These are phyloP conservation scores for Phaseolus coccineus DNA, from an alignment of 331 rosid species.

Conservation along the genomic window DNA sequence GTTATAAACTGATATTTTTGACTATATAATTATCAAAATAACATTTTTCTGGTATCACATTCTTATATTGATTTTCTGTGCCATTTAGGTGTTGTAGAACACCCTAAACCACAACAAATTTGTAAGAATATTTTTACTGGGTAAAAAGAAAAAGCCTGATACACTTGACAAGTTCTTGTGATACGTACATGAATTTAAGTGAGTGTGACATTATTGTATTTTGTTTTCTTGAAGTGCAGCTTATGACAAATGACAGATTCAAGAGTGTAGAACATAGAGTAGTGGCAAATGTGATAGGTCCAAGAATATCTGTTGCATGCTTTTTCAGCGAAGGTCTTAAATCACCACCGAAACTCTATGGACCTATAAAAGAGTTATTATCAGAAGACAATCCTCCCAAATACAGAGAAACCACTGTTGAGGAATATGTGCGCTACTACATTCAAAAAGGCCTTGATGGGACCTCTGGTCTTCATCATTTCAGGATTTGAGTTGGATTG, in stretches of 20 bases:
- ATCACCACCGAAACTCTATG: slow-evolving; percentile 27
- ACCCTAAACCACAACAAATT: no score
- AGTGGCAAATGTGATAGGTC: slow-evolving; percentile 45
- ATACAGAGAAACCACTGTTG: slow-evolving; percentile 39
- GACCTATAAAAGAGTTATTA: slow-evolving; percentile 50
- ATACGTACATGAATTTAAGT: no score
- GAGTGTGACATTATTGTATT: no score
- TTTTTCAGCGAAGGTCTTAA: slow-evolving; percentile 29
- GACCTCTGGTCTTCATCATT: neutral
- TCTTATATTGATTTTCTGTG: no score
- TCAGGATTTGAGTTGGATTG: slow-evolving; percentile 7
- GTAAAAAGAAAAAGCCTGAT: no score
- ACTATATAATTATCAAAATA: no score
- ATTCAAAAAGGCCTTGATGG: slow-evolving; percentile 18
- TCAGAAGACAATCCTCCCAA: slow-evolving; percentile 1
- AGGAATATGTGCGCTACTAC: slow-evolving; percentile 8
- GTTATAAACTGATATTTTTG: no score
- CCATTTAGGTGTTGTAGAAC: no score
- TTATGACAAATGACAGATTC: slow-evolving; percentile 57
- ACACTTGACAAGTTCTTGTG: no score
- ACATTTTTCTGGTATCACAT: no score
- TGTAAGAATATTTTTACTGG: no score
- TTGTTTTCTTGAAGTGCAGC: neutral
- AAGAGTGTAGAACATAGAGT: slow-evolving; percentile 53
- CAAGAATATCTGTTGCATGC: slow-evolving; percentile 53